Evolutionary conservation across 345 rosid species (phyloP).

Genomic region (Viola odorata): DNA sequence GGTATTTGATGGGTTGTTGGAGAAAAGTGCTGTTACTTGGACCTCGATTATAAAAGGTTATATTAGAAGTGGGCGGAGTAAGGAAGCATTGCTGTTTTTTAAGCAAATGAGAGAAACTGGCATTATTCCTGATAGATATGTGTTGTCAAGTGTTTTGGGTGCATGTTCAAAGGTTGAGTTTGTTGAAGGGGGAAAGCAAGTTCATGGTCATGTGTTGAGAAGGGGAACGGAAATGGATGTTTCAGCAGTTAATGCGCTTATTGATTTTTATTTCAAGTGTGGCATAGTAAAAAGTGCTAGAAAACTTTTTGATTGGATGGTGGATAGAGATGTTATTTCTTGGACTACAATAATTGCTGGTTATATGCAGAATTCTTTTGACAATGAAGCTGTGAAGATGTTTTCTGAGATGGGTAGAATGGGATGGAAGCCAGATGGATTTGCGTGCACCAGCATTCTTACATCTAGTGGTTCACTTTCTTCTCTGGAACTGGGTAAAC

Average conservation of each 20-base stretch:
- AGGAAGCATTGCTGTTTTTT: conserved; percentile 44
- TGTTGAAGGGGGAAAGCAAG: conserved; percentile 59
- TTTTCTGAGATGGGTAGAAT: conserved; percentile 40
- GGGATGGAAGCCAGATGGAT: conserved; percentile 51
- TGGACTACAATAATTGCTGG: conserved; percentile 75
- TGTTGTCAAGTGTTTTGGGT: conserved; percentile 53
- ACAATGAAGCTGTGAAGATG: conserved; percentile 49
- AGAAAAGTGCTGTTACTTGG: conserved; percentile 60
- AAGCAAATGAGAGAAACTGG: conserved; percentile 31
- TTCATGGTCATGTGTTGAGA: conserved; percentile 62
- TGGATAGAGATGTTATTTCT: conserved; percentile 45
- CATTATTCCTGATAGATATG: conserved; percentile 45
- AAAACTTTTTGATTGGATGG: conserved; percentile 47
- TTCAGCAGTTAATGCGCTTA: conserved; percentile 52
- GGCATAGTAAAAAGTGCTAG: conserved; percentile 41
- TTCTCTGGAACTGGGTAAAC: conserved; percentile 47
- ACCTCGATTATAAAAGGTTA: conserved; percentile 61
- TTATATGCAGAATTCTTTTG: conserved; percentile 55
- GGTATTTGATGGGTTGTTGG: conserved; percentile 51
- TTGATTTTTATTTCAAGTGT: conserved; percentile 60
- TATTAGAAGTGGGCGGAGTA: conserved; percentile 52
- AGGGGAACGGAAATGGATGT: conserved; percentile 52
- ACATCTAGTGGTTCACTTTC: conserved; percentile 62
- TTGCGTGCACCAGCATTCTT: conserved; percentile 65
- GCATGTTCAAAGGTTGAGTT: conserved; percentile 51